Evolutionary conservation across 768 basidiomycete species (phyloP), one percentile per base, ranked within the genome.

Genomic region (Neoboletus brunneissimus): DNA sequence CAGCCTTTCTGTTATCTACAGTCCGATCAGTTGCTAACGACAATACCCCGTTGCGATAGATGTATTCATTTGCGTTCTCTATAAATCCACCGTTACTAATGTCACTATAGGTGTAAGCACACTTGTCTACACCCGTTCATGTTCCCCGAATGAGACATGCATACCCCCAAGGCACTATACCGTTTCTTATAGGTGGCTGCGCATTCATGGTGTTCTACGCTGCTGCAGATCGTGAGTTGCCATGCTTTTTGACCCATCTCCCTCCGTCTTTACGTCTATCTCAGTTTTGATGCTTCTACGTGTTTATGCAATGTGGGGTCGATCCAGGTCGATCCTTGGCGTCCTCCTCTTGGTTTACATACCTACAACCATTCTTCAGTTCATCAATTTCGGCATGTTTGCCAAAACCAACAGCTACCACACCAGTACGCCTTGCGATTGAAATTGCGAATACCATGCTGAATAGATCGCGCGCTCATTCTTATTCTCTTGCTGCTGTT

Each of bases 211-310:
- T 45, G 16, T 59, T 57, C 22, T 34, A 52, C 12, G 38, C n/a
- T 6, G 55, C 55, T 31, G 46, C 58, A 22, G 58, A 57, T n/a
- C 20, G 54, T 50, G 6, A 42, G 54, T 48, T 6, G 8, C 15
- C 10, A 31, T 37, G 3, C 10, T 27, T 27, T 45, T 25, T 27
- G n/a, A 27, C 10, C 9, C 5, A 18, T 45, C 25, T 18, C 25
- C 25, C 4, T 10, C 20, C 10, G 6, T 42, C 3, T 1, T 35
- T 13, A 37, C 13, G 1, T 27, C 18, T 1, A 12, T 15, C 16
- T 4, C 16, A 59, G 56, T 54, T 12, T 20, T 58, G 31, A 60
- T 60, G 56, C 16, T 57, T 11, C 37, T 57, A 6, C 58, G 58
- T 6, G 55, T 59, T 3, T 57, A 57, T 29, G 32, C 51, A 13